Evolutionary conservation across 371 early-diverging fungal genomes (phyloP), one percentile per base, ranked within the genome.

Genomic region (Mortierella sp.): DNA sequence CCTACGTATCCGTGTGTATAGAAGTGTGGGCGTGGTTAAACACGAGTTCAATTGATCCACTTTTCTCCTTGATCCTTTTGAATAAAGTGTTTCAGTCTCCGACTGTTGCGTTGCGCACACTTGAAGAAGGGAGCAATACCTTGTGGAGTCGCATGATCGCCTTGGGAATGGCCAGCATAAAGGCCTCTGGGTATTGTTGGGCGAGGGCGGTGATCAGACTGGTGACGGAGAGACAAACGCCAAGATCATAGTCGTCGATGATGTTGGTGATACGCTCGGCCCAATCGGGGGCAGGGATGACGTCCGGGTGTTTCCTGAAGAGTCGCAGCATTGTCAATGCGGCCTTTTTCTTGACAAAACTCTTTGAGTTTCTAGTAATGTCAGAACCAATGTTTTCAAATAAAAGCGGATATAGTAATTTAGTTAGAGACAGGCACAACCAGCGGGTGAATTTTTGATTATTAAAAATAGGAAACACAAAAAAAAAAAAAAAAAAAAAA

Each of bases 341-440:
- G 0, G 99, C 98, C 92, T 99, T 99, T 90, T 99, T 99, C 81
- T 96, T 97, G 63, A 98, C 96, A 92, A 97, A 97, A 77, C 92
- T 93, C 80, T 92, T 92, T 55, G 94, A 94, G 63, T 93, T 92
- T 55, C 95, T 95, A 86, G 55, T 63, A 44, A 28, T 92, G 52
- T 92, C 91, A 47, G 42, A 70, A 77, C 55, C 57, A 75, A 26
- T 57, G 71, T 48, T 75, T 50, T 52, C 48, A 63, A 79, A 26
- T 44, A 54, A 80, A 71, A 65, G 65, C 50, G 47, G 77, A 60
- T 55, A 57, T 38, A 75, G 50, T 45, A 34, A 50, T 68, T 38
- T 68, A 10, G 44, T 42, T 19, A 42, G 68, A 55, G 50, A 70
- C 24, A 52, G 34, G 8, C 38, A 34, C 63, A 63, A 70, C 24